phyloP scores from a whole-genome alignment of 1,284 basidiomycete species.

The Trichosporon coremiiforme region DNA sequence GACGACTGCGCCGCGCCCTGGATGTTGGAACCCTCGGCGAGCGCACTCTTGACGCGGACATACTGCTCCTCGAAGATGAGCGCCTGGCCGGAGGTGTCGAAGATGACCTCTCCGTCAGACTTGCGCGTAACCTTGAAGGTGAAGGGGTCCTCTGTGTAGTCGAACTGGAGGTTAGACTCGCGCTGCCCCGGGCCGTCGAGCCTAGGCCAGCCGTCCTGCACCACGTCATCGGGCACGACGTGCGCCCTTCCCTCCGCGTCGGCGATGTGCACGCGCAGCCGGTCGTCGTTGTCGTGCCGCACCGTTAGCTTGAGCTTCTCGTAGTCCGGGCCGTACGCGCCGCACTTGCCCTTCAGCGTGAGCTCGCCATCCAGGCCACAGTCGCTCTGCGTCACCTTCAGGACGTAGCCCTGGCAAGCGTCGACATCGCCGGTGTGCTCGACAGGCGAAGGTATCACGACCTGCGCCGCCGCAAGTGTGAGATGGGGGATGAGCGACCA shows the following conservation, averaged over 20 bases:
- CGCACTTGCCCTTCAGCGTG: slow-evolving; percentile 59
- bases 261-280: slow-evolving; percentile 70
- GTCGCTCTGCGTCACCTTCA: slow-evolving; percentile 28
- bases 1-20: slow-evolving; percentile 70
- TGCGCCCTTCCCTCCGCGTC: slow-evolving; percentile 64
- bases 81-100: slow-evolving; percentile 67
- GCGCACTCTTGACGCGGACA: slow-evolving; percentile 61
- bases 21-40: slow-evolving; percentile 63
- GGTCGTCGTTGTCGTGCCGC: slow-evolving; percentile 39
- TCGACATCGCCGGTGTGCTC: slow-evolving; percentile 36
- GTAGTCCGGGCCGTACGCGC: slow-evolving; percentile 74
- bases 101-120: slow-evolving; percentile 62
- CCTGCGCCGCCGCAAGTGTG: slow-evolving; percentile 14
- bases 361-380: slow-evolving; percentile 35
- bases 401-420: slow-evolving; percentile 40
- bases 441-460: slow-evolving; percentile 34
- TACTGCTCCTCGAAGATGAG: slow-evolving; percentile 81
- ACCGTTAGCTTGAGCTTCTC: slow-evolving; percentile 62
- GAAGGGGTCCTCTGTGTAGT: slow-evolving; percentile 68
- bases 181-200: slow-evolving; percentile 44
- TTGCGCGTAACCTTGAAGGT: slow-evolving; percentile 74
- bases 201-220: slow-evolving; percentile 61
- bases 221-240: slow-evolving; percentile 67
- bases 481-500: slow-evolving; percentile 4
- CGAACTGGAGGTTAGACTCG: slow-evolving; percentile 60